phyloP scores from a whole-genome alignment of 768 basidiomycete species.

The Austroboletus festivus region DNA sequence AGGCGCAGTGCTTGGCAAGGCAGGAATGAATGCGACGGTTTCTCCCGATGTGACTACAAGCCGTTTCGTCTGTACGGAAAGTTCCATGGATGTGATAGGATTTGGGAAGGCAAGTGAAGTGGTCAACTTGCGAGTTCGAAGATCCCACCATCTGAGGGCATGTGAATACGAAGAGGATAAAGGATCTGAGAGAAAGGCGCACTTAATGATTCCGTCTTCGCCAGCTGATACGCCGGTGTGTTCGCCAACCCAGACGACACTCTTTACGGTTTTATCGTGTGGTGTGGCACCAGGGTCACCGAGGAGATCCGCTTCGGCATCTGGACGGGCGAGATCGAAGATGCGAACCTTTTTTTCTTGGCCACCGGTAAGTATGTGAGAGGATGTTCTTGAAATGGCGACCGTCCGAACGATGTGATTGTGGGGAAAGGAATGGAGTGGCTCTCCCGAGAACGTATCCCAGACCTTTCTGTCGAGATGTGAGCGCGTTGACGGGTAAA shows the following conservation, averaged over 20 bases:
- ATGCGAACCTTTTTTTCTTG: conserved; percentile 97
- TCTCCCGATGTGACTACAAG: conserved; percentile 90
- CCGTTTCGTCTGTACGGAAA: conserved; percentile 75
- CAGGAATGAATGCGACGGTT: conserved; percentile 88
- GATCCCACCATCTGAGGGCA: conserved; percentile 88
- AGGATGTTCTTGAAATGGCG: conserved; percentile 69
- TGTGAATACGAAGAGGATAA: conserved; percentile 10
- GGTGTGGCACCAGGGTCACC: conserved; percentile 56
- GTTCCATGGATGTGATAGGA: conserved; percentile 92
- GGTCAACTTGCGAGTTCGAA: conserved; percentile 70
- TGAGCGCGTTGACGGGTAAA: conserved; percentile 5
- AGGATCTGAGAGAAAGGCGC: conserved; percentile 5
- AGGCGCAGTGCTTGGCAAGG: conserved; percentile 55
- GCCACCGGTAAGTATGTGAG: conserved; percentile 83
- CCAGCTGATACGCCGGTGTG: conserved; percentile 85
- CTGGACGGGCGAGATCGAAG: conserved; percentile 84
- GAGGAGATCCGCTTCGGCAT: conserved; percentile 84
- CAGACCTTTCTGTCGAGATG: conserved; percentile 74
- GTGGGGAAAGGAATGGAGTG: conserved; percentile 93
- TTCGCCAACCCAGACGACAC: conserved; percentile 90
- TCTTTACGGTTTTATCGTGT: conserved; percentile 89
- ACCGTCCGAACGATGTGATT: conserved; percentile 98
- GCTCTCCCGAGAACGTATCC: conserved; percentile 89
- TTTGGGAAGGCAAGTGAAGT: conserved; percentile 70
- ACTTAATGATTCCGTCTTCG: conserved; percentile 92